A percentile compares a stretch with the other conserved stretches of the same genome.
phyloP scores from a whole-genome alignment of 192 early-diverging fungal species.

The Coemansia sp. region DNA sequence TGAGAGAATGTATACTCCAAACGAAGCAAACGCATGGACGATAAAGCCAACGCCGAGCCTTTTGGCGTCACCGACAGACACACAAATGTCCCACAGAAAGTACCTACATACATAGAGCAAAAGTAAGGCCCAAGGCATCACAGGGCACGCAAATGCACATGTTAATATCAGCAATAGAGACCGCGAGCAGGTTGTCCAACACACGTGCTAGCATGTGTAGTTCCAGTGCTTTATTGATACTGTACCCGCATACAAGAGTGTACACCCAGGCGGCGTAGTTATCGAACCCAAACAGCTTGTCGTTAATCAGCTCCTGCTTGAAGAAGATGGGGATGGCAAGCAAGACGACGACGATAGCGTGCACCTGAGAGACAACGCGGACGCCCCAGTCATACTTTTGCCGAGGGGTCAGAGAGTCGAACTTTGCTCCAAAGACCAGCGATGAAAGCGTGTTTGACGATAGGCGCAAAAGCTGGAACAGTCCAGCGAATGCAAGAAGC shows the following conservation, averaged over 20 bases:
- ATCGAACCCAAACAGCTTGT: conserved; percentile 74
- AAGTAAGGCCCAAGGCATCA: not conserved
- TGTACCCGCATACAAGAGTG: conserved; percentile 82
- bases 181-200: conserved; percentile 14
- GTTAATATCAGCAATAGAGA: conserved; percentile 3
- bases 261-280: conserved; percentile 72
- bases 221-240: conserved; percentile 9
- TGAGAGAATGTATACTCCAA: conserved; percentile 73
- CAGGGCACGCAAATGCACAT: not conserved
- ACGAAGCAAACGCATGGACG: conserved; percentile 77
- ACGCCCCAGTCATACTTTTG: conserved; percentile 73
- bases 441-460: conserved; percentile 66
- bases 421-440: conserved; percentile 68
- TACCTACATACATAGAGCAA: conserved; percentile 59
- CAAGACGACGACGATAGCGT: conserved; percentile 68
- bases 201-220: conserved; percentile 9
- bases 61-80: conserved; percentile 66
- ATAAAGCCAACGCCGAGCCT: conserved; percentile 80
- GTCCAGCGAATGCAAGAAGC: conserved; percentile 52
- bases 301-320: conserved; percentile 62
- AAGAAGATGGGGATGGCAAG: conserved; percentile 71
- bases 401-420: conserved; percentile 59
- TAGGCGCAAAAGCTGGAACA: conserved; percentile 61
- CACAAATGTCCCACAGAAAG: conserved; percentile 89
- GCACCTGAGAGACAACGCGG: conserved; percentile 80